Evolutionary conservation across 2,329 filamentous ascomycete species (phyloP), one percentile per base, ranked within the genome.

Genomic region (Boeremia lycopersici): DNA sequence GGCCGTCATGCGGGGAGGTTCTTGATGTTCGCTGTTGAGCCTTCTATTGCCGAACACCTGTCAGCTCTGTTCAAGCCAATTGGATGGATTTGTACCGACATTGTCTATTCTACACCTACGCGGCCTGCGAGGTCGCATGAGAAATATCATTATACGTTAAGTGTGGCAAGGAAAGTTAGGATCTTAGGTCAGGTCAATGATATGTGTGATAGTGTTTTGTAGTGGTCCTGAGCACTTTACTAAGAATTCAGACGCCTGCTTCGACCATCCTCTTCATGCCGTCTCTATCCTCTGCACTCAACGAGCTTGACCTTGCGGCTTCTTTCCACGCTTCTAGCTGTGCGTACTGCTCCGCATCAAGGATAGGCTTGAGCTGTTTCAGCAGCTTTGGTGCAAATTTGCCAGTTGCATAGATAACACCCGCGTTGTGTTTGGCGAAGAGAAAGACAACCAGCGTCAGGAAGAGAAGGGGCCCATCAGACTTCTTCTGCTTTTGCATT

Each of bases 301-400:
- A 57, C 2, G 49, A 62, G 10, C 71, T 68, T 23, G 62, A 56
- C 49, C 74, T 77, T 3, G 73, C 75, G 6, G 53, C 56, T 15
- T 76, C 74, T 52, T 77, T 77, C 68, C 74, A 71, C 12, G 43
- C 59, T 45, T 77, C 73, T 29, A 76, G 41, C 45, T 58, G 59
- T 26, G 60, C 65, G 46, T 73, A 72, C 41, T 67, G 56, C 30
- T 63, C 70, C 6, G 48, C 47, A 2, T 49, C 45, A 15, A 71
- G 28, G 6, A 34, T 48, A 3, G 57, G 41, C 49, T 73, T 75
- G 28, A 77, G 50, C 46, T 68, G 56, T 53, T 73, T 77, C 40
- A 77, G 53, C 45, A 77, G 42, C 58, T 73, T 76, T 1, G 75
- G 75, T 35, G 74, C 73, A 53, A 74, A 76, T 57, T 75, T 76